Base-by-base conservation (phyloP, 805 yeast genomes). In the Nakazawaea ishiwadae region DNA sequence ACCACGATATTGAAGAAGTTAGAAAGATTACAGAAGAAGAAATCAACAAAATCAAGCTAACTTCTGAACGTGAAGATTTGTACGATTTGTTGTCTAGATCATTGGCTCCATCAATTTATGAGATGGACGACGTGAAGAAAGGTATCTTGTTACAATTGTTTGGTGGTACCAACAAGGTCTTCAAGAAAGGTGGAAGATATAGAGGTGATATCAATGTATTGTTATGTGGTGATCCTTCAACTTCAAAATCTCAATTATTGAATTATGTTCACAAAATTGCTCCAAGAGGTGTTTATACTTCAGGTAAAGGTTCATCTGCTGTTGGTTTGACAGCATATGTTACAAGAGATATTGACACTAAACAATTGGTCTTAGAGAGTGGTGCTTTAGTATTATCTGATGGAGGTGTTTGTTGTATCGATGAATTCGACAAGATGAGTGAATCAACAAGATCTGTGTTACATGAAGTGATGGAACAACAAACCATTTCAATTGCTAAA, bases 381-480 rank as follows among this genome's bases (percentile, higher is more conserved):
- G 99, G 99, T 60, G 99, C 99, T 0, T 71, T 93, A 48, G 98
- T 93, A 11, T 69, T 93, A 33, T 87, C 96, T 8, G 99, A 93
- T 63, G 98, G 98, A 44, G 99, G 99, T 72, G 81, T 93, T 32
- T 93, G 99, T 68, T 93, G 99, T 65, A 93, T 93, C 59, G 99
- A 93, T 69, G 99, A 93, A 69, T 93, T 91, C 58, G 99, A 93
- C 66, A 93, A 93, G 64, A 93, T 93, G 99, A 77, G 84, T 41
- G 98, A 93, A 51, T 67, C 95, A 2, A 91, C 98, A 0, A 71
- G 98, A 55, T 88, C 96, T 7, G 98, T 93, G 9, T 68, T 93
- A 40, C 99, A 93, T 60, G 99, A 93, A 71, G 99, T 93, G 9
- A 93, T 93, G 99, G 99, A 93, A 67, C 99, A 93, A 60, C 99